phyloP scores from a whole-genome alignment of 495 filamentous ascomycete genomes.

The Aspergillus wentii region DNA sequence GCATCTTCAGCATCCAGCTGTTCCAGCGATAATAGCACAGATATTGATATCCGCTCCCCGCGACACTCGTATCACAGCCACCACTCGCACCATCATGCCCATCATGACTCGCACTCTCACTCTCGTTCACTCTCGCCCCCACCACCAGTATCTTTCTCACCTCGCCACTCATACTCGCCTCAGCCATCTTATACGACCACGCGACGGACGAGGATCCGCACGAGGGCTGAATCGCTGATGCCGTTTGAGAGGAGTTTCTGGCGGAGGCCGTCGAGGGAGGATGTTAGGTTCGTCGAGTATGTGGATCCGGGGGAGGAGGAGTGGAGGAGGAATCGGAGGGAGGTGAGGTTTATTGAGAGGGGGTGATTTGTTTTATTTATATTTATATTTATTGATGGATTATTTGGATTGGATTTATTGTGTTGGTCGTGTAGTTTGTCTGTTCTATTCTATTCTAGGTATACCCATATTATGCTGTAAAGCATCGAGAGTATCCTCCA shows the following conservation, averaged over 20 bases:
- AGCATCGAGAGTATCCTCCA: no score
- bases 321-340: no score
- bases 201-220: conserved; percentile 7
- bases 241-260: conserved; percentile 3
- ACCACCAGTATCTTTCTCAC: neutral
- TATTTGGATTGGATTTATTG: no score
- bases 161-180: conserved; percentile 3
- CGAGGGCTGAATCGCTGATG: conserved; percentile 8
- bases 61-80: conserved; percentile 2
- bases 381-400: no score
- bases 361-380: no score
- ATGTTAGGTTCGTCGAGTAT: conserved; percentile 1
- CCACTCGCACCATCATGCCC: conserved; percentile 1
- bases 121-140: neutral
- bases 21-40: neutral
- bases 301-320: no score
- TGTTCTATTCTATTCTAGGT: no score
- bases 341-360: no score
- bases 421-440: no score
- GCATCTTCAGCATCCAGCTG: conserved; percentile 1
- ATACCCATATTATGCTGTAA: no score
- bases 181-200: conserved; percentile 12
- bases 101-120: neutral
- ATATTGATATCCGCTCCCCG: conserved; percentile 2
- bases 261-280: neutral